Percentiles rank a stretch among this genome's conserved stretches.
Evolutionary conservation across 2,329 filamentous ascomycete genomes (phyloP).

Genomic region (Verticillium zaregamsianum): DNA sequence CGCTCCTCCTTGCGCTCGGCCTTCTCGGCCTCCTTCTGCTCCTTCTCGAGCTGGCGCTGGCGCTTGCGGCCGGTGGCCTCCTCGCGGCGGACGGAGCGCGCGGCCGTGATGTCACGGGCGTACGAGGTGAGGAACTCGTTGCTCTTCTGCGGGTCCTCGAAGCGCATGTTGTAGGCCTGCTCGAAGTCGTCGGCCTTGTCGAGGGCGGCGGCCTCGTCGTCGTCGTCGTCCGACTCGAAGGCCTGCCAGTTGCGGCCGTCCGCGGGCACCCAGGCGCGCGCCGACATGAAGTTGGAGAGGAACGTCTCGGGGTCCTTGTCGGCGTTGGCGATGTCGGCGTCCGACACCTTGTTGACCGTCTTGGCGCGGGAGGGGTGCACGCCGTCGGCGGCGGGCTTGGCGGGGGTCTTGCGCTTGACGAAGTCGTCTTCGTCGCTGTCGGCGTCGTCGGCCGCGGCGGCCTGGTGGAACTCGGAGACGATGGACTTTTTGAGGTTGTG

Average conservation of each 20-base stretch:
- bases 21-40: slow-evolving; percentile 75
- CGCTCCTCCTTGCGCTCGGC: slow-evolving; percentile 73
- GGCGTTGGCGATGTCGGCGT: slow-evolving; percentile 67
- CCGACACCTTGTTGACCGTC: slow-evolving; percentile 41
- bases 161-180: slow-evolving; percentile 90
- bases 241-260: slow-evolving; percentile 67
- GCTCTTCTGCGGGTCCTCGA: slow-evolving; percentile 83
- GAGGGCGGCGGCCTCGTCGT: slow-evolving; percentile 56
- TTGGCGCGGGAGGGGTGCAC: slow-evolving; percentile 53
- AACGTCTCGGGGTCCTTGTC: slow-evolving; percentile 89
- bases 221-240: slow-evolving; percentile 84
- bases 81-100: slow-evolving; percentile 81
- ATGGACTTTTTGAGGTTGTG: slow-evolving; percentile 75
- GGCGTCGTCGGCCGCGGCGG: slow-evolving; percentile 39
- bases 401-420: slow-evolving; percentile 67
- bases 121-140: slow-evolving; percentile 88
- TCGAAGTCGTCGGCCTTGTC: slow-evolving; percentile 80
- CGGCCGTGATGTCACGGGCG: slow-evolving; percentile 77
- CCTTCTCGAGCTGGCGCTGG: slow-evolving; percentile 71
- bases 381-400: slow-evolving; percentile 33
- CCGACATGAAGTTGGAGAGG: slow-evolving; percentile 92
- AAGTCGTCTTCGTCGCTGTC: slow-evolving; percentile 59
- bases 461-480: slow-evolving; percentile 74
- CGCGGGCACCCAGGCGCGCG: slow-evolving; percentile 78
- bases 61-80: slow-evolving; percentile 74